phyloP scores from a whole-genome alignment of 352 stramenopile genomes.

The Phytopythium helicoides region DNA sequence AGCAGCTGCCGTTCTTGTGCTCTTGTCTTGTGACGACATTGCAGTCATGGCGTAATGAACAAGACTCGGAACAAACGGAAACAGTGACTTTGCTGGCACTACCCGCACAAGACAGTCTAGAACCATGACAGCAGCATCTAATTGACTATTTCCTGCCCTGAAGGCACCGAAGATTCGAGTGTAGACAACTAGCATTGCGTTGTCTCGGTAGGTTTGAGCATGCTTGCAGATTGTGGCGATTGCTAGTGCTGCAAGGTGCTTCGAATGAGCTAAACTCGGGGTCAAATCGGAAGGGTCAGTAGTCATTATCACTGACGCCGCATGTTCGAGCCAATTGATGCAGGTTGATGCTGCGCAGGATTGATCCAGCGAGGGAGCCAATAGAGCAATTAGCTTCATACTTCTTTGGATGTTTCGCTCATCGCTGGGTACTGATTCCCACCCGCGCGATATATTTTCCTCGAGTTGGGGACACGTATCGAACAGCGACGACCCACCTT shows the following conservation, averaged over 20 bases:
- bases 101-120: slow-evolving; percentile 46
- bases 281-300: slow-evolving; percentile 3
- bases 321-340: slow-evolving; percentile 41
- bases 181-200: slow-evolving; percentile 54
- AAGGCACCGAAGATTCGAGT: slow-evolving; percentile 41
- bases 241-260: slow-evolving; percentile 30
- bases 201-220: slow-evolving; percentile 20
- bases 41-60: slow-evolving; percentile 66
- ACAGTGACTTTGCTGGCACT: slow-evolving; percentile 26
- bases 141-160: background rate
- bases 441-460: slow-evolving; percentile 31
- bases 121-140: slow-evolving; percentile 53
- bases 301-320: slow-evolving; percentile 27
- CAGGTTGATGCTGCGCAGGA: slow-evolving; percentile 22
- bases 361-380: slow-evolving; percentile 30
- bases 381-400: slow-evolving; percentile 42
- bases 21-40: slow-evolving; percentile 46
- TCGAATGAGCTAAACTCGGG: slow-evolving; percentile 15
- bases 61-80: slow-evolving; percentile 62
- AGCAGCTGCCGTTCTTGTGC: slow-evolving; percentile 45
- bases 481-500: slow-evolving; percentile 30
- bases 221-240: slow-evolving; percentile 48
- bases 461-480: slow-evolving; percentile 30
- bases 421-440: slow-evolving; percentile 15
- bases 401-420: slow-evolving; percentile 45